Evolutionary conservation across 768 basidiomycete species (phyloP).

Genomic region (Butyriboletus loyo): DNA sequence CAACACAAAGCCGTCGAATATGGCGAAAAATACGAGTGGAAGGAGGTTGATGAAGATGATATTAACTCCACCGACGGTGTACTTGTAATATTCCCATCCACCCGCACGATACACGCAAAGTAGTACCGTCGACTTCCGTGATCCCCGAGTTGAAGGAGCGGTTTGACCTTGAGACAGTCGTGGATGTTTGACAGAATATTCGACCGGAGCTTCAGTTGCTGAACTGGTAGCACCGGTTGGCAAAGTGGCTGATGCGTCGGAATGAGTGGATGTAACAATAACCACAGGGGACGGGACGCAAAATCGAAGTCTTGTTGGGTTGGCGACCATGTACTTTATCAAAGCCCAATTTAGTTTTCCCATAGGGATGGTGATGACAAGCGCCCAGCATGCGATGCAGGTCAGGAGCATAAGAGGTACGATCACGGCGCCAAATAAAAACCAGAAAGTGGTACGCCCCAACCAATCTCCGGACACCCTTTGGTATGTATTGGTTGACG

Average conservation of each 20-base stretch:
- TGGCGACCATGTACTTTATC: conserved; percentile 72
- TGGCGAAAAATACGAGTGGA: conserved; percentile 92
- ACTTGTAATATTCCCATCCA: conserved; percentile 95
- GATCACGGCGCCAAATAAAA: conserved; percentile 69
- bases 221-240: conserved; percentile 4
- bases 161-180: conserved; percentile 83
- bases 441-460: conserved; percentile 81
- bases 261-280: conserved; percentile 37
- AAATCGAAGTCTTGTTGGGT: conserved; percentile 87
- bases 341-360: conserved; percentile 97
- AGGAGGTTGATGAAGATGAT: conserved; percentile 96
- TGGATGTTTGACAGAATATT: conserved; percentile 67
- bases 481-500: conserved; percentile 18
- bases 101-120: conserved; percentile 92
- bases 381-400: conserved; percentile 91
- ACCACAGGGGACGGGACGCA: conserved; percentile 81
- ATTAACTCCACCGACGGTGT: conserved; percentile 97
- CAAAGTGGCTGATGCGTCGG: conserved; percentile 18
- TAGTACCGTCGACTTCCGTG: conserved; percentile 82
- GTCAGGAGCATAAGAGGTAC: conserved; percentile 87
- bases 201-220: conserved; percentile 31
- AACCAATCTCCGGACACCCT: conserved; percentile 45
- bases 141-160: conserved; percentile 69
- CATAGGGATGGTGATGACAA: conserved; percentile 96
- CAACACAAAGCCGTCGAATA: conserved; percentile 87